Evolutionary conservation across 805 yeast species (phyloP).

Genomic region (Soucietia sequanensis): DNA sequence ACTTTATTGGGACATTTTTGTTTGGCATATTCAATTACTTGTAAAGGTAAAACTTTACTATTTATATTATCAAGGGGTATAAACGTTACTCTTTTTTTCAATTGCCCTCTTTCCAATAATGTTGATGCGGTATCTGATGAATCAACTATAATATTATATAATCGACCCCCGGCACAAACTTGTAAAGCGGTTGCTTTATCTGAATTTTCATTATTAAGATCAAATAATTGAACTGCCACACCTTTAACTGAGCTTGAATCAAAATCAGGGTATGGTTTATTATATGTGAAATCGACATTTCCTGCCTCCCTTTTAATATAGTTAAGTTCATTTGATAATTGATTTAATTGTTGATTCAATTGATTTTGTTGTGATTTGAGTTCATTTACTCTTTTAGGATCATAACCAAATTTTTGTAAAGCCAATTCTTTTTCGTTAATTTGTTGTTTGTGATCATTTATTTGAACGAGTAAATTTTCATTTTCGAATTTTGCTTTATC

Average conservation of each 20-base stretch:
- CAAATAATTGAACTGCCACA: slow-evolving; percentile 82
- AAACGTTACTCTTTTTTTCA: slow-evolving; percentile 81
- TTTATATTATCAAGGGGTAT: slow-evolving; percentile 88
- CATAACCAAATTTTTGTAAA: slow-evolving; percentile 56
- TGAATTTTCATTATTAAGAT: slow-evolving; percentile 52
- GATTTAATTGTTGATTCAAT: slow-evolving; percentile 44
- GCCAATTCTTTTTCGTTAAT: slow-evolving; percentile 38
- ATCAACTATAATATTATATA: slow-evolving; percentile 90
- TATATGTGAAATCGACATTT: slow-evolving; percentile 72
- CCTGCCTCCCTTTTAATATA: slow-evolving; percentile 61
- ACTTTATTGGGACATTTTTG: slow-evolving; percentile 79
- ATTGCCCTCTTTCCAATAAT: slow-evolving; percentile 71
- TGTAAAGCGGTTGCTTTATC: slow-evolving; percentile 81
- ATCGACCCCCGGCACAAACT: slow-evolving; percentile 88
- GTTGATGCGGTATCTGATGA: slow-evolving; percentile 82
- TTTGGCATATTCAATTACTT: slow-evolving; percentile 64
- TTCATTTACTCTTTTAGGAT: slow-evolving; percentile 43
- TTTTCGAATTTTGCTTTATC: slow-evolving; percentile 53
- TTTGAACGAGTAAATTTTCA: slow-evolving; percentile 37
- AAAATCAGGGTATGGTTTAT: slow-evolving; percentile 62
- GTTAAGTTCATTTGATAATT: slow-evolving; percentile 48
- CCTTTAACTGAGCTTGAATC: slow-evolving; percentile 72
- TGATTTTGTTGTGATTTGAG: slow-evolving; percentile 46
- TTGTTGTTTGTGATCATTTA: slow-evolving; percentile 40
- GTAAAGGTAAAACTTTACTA: slow-evolving; percentile 53